Evolutionary conservation across 1,284 basidiomycete genomes (phyloP), one percentile per base, ranked within the genome.

Genomic region (Tetrapyrgos nigripes): DNA sequence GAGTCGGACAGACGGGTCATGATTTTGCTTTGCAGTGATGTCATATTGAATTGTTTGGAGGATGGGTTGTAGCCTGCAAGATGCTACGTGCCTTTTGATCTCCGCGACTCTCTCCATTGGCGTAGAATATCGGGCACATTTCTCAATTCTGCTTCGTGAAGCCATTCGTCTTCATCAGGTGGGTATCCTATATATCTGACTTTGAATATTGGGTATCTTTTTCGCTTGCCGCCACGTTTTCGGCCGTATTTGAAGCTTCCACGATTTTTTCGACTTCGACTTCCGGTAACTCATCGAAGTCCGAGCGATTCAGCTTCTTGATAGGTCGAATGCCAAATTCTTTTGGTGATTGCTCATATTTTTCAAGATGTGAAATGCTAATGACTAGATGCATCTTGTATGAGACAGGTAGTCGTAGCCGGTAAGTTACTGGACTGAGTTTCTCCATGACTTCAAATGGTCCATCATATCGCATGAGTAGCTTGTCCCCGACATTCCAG

Each of bases 391-490:
- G 55, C 10, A 57, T 57, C 3, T 37, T 28, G 23, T 57, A 57
- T 14, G 55, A 57, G 4, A 23, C 23, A 24, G 55, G 55, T 5
- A 57, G 24, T 10, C 55, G 55, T 19, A 57, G 54, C 23, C 40
- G 54, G 40, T 54, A 53, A 35, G 57, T 53, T 1, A 58, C 51
- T 19, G 57, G 57, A 9, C 27, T 33, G 4, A 58, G 19, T 24
- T 58, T 58, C 26, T 44, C n/a, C 8, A 58, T 45, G n/a, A 58
- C 54, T 33, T 58, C 57, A 44, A 58, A 58, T 4, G 57, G 57
- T 5, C 57, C 57, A 37, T 58, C 57, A 44, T 58, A 58, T 23
- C 33, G 23, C 57, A 61, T 61, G 13, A 61, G 45, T 23, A 61
- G 29, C 50, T 60, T 56, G 19, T 47, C 47, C 9, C 29, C 46